Evolutionary conservation across 495 filamentous ascomycete genomes (phyloP).

Genomic region (Polyplosphaeria fusca): DNA sequence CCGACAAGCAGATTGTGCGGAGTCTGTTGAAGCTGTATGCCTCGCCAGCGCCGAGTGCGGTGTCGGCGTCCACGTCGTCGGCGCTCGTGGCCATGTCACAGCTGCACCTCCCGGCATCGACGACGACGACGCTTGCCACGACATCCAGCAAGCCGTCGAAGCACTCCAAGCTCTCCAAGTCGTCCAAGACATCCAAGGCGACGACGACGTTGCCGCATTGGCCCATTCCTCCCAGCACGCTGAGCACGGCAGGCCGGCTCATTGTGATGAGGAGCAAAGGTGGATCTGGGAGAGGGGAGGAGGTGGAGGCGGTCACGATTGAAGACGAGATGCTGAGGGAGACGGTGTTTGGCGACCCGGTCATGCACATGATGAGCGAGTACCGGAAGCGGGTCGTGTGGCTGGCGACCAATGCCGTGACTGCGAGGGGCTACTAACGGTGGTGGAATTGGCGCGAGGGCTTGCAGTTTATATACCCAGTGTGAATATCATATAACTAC

Average conservation of each 20-base stretch:
- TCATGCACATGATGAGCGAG: slow-evolving; percentile 74
- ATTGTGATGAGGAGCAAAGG: slow-evolving; percentile 29
- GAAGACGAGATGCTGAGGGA: slow-evolving; percentile 62
- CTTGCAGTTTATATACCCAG: no score
- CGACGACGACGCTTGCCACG: not conserved
- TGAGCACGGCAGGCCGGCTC: slow-evolving; percentile 26
- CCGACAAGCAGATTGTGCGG: slow-evolving; percentile 69
- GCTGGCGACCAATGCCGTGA: slow-evolving; percentile 64
- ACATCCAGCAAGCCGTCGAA: slow-evolving; percentile 4
- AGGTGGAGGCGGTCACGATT: slow-evolving; percentile 59
- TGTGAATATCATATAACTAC: no score
- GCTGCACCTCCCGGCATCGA: slow-evolving; percentile 5
- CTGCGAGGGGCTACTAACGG: slow-evolving; percentile 40
- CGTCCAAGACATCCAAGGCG: not conserved
- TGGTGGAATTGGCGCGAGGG: no score
- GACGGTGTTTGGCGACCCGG: slow-evolving; percentile 73
- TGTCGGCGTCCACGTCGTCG: slow-evolving; percentile 4
- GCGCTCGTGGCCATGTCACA: slow-evolving; percentile 5
- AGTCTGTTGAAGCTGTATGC: slow-evolving; percentile 69
- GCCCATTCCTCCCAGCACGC: slow-evolving; percentile 21
- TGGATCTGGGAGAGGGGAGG: slow-evolving; percentile 43
- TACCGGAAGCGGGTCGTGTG: slow-evolving; percentile 67
- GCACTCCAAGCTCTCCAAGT: slow-evolving; percentile 10
- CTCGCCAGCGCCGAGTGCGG: slow-evolving; percentile 44
- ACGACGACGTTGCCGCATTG: slow-evolving; percentile 10